A percentile compares a stretch with the other conserved stretches of the same genome.
These are phyloP conservation scores for Xylariaceae sp. DNA, from an alignment of 2,329 filamentous ascomycete genomes.

Conservation along the genomic window DNA sequence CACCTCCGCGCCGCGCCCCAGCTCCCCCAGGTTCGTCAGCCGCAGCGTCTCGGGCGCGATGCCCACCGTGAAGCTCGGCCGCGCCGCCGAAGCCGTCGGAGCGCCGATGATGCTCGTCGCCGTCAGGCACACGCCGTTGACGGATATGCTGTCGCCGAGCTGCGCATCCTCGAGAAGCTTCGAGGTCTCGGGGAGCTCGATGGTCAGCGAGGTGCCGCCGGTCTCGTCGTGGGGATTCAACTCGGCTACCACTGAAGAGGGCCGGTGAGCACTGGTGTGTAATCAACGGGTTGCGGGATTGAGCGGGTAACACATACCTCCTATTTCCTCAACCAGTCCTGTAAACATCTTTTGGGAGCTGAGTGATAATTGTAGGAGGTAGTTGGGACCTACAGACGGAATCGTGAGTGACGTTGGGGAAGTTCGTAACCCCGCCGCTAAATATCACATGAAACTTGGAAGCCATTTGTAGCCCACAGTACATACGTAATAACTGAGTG, in stretches of 20 bases:
- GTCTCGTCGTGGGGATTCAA: slow-evolving; percentile 80
- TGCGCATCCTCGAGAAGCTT: slow-evolving; percentile 82
- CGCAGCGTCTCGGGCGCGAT: slow-evolving; percentile 95
- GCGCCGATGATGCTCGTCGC: slow-evolving; percentile 68
- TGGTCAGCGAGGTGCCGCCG: slow-evolving; percentile 88
- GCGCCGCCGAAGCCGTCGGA: slow-evolving; percentile 31
- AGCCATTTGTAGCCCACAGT: too few species aligned
- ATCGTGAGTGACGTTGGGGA: not conserved
- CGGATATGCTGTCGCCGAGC: slow-evolving; percentile 88
- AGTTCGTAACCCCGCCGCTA: slow-evolving; percentile 12
- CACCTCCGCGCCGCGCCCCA: slow-evolving; percentile 68
- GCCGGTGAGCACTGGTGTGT: slow-evolving; percentile 3
- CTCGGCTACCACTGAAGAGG: slow-evolving; percentile 71
- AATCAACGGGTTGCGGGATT: not conserved
- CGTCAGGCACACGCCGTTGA: slow-evolving; percentile 96
- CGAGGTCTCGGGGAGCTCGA: slow-evolving; percentile 67
- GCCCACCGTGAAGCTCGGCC: slow-evolving; percentile 79
- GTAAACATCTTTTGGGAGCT: slow-evolving; percentile 74
- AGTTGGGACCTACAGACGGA: too few species aligned
- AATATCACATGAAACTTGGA: slow-evolving; percentile 16
- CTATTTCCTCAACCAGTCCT: slow-evolving; percentile 88
- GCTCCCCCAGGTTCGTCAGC: slow-evolving; percentile 85
- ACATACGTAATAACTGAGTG: too few species aligned
- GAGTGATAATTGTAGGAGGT: not conserved
- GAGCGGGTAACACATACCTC: slow-evolving; percentile 64